phyloP scores from a whole-genome alignment of 148 eudicot species.

The Vaccinium corymbosum region DNA sequence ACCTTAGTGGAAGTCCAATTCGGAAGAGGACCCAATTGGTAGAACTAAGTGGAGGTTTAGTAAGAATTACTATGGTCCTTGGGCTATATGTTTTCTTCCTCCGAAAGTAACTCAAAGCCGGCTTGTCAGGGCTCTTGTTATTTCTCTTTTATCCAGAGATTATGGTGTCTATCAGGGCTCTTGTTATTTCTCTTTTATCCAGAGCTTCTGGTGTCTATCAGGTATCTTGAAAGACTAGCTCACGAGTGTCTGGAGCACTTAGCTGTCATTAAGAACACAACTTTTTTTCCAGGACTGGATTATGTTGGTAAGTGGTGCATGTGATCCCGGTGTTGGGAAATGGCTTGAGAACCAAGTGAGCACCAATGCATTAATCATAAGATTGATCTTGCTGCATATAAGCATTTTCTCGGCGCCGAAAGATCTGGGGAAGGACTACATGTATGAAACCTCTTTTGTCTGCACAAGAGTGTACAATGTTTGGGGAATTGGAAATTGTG shows the following conservation, averaged over 20 bases:
- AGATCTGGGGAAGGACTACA: constrained; percentile 3
- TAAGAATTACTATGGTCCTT: background rate
- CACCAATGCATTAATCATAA: background rate
- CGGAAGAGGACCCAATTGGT: background rate
- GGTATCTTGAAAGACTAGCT: background rate
- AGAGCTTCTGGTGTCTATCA: background rate
- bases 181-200: background rate
- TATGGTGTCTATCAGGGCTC: background rate
- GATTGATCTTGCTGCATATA: background rate
- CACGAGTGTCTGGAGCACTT: background rate
- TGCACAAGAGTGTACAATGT: background rate
- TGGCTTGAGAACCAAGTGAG: background rate
- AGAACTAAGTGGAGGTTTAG: background rate
- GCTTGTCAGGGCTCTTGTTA: background rate
- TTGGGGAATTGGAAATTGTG: background rate
- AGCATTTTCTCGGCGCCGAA: background rate
- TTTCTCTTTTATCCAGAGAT: background rate
- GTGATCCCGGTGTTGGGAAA: background rate
- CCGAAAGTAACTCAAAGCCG: background rate
- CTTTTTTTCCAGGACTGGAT: background rate
- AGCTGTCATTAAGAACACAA: background rate
- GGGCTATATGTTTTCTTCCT: constrained; percentile 3
- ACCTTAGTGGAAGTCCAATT: background rate
- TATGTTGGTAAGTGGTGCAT: background rate
- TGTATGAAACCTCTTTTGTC: background rate